Evolutionary conservation across 257 asterid species (phyloP).

Genomic region (Nicotiana obtusifolia): DNA sequence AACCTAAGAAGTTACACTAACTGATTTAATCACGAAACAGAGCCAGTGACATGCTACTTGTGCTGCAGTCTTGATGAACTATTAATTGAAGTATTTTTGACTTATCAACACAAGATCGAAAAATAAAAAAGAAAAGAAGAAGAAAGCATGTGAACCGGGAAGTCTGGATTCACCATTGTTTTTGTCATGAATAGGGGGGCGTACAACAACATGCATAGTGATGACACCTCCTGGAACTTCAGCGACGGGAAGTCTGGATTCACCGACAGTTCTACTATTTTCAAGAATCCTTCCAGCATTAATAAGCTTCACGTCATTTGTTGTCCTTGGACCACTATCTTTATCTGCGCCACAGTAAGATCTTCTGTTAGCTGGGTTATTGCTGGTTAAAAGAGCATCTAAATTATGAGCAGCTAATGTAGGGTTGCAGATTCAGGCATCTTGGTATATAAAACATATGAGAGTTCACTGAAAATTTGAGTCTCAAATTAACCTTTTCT

Average conservation of each 20-base stretch:
- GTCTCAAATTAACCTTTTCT: background rate
- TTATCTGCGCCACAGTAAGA: conserved; percentile 49
- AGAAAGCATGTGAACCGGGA: background rate
- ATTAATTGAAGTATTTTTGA: no score
- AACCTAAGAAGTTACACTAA: no score
- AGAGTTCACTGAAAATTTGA: background rate
- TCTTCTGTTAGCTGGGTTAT: background rate
- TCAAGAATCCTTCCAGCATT: conserved; percentile 86
- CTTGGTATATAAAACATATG: background rate
- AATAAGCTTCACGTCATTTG: conserved; percentile 71
- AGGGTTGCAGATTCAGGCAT: background rate
- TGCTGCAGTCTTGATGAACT: no score
- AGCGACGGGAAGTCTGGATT: conserved; percentile 63
- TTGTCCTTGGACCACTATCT: conserved; percentile 63
- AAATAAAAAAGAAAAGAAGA: no score
- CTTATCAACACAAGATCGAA: no score
- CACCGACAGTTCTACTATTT: conserved; percentile 65
- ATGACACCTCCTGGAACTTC: conserved; percentile 84
- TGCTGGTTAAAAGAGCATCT: background rate
- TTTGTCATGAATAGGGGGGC: conserved; percentile 62
- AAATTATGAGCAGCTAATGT: background rate
- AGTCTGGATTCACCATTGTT: conserved; percentile 26
- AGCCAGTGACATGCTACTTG: no score
- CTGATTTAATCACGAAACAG: no score
- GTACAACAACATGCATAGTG: conserved; percentile 83